Conservation (phyloP, 306 rosid genomes). For the Fragaria iinumae region DNA sequence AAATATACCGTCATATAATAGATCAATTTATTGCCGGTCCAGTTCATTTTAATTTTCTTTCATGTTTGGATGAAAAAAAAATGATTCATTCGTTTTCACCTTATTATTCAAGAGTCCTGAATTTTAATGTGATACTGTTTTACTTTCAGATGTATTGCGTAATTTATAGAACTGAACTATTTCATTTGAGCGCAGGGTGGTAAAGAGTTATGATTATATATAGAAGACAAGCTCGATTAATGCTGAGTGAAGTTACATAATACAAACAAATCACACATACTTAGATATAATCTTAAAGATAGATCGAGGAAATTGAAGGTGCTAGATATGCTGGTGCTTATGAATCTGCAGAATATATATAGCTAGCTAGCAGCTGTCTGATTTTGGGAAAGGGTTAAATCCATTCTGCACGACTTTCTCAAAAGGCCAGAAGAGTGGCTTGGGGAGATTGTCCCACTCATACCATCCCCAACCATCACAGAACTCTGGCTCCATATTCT, state of each 20-base stretch:
- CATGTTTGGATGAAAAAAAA: no score
- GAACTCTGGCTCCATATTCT: conserved; percentile 53
- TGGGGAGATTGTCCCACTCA: conserved; percentile 50
- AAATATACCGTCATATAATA: no score
- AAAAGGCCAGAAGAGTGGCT: conserved; percentile 61
- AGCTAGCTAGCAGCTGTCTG: not conserved
- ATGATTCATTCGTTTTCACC: no score
- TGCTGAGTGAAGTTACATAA: not conserved
- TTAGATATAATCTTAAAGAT: not conserved
- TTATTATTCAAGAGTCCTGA: no score
- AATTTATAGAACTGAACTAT: no score
- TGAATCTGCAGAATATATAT: not conserved
- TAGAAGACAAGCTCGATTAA: not conserved
- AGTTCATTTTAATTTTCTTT: no score
- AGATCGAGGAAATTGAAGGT: not conserved
- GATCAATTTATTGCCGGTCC: no score
- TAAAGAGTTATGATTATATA: no score
- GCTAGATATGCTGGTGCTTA: not conserved
- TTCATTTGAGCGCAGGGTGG: no score
- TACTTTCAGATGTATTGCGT: no score
- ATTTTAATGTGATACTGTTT: no score
- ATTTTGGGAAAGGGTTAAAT: conserved; percentile 46
- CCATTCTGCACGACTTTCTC: conserved; percentile 43
- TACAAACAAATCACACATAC: not conserved
- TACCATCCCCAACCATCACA: conserved; percentile 87